A percentile compares a stretch with the other conserved stretches of the same genome.
These are phyloP conservation scores for Penicillium robsamsonii DNA, from an alignment of 495 filamentous ascomycete genomes.

Conservation along the genomic window DNA sequence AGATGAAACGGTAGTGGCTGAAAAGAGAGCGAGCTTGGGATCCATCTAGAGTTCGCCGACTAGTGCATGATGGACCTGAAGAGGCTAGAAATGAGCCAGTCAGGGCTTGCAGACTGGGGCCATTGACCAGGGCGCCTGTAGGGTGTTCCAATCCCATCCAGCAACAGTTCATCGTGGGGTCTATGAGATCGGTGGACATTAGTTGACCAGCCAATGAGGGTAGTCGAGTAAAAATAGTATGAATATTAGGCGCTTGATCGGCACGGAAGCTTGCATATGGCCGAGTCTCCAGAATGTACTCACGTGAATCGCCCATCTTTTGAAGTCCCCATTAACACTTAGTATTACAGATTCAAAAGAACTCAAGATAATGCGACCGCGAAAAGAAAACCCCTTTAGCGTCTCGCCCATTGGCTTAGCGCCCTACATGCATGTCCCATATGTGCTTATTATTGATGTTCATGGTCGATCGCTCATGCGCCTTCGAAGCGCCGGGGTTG, in stretches of 20 bases:
- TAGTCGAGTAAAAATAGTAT: not conserved
- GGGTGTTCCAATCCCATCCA: not conserved
- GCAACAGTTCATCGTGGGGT: not conserved
- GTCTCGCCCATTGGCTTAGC: slow-evolving; percentile 5
- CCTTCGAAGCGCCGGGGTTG: slow-evolving; percentile 6
- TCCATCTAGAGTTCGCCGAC: not conserved
- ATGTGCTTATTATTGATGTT: not conserved
- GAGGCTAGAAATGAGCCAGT: slow-evolving; percentile 6
- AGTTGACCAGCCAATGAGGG: not conserved
- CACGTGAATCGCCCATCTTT: not conserved
- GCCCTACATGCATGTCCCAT: not conserved
- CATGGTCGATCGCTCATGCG: not conserved
- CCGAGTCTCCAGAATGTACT: not conserved
- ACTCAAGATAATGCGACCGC: slow-evolving; percentile 4
- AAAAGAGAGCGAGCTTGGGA: not conserved
- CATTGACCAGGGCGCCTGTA: slow-evolving; percentile 5
- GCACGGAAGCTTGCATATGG: slow-evolving; percentile 2
- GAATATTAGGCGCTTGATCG: slow-evolving; percentile 6
- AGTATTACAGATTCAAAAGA: not conserved
- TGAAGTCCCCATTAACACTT: not conserved
- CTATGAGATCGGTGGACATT: not conserved
- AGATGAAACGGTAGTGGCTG: slow-evolving; percentile 8
- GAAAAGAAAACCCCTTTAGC: not conserved
- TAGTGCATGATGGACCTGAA: slow-evolving; percentile 9
- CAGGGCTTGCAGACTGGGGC: not conserved